Percentiles rank a stretch among this genome's conserved stretches.
phyloP scores from a whole-genome alignment of 179 eudicot genomes.

The Drosera spatulata region DNA sequence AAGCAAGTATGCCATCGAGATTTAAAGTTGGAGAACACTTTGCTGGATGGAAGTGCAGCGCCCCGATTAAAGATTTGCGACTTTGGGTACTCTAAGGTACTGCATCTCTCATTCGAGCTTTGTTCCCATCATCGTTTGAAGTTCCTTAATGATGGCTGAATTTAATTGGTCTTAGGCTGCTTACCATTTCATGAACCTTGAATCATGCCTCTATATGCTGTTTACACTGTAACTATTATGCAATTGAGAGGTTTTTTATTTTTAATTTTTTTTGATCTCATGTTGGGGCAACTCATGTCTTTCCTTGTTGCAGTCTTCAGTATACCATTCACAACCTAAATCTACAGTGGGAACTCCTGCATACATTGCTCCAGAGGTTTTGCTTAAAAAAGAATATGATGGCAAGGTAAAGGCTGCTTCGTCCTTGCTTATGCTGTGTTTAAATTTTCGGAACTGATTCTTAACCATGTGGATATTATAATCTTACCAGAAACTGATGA shows the following conservation, averaged over 20 bases:
- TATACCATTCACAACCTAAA: conserved; percentile 84
- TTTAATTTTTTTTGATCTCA: not conserved
- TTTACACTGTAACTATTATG: not conserved
- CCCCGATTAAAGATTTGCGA: conserved; percentile 90
- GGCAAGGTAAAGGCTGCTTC: conserved; percentile 54
- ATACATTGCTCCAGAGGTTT: conserved; percentile 86
- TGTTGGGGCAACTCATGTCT: conserved; percentile 1
- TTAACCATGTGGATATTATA: too few species aligned
- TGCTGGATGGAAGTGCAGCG: conserved; percentile 88
- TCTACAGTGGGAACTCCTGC: conserved; percentile 96
- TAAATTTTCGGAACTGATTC: too few species aligned
- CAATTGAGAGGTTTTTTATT: not conserved
- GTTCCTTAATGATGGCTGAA: not conserved
- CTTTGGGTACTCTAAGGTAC: conserved; percentile 91
- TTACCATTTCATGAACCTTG: not conserved
- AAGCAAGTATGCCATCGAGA: conserved; percentile 80
- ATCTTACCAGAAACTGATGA: too few species aligned
- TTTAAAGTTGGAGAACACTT: conserved; percentile 32
- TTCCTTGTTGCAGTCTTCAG: conserved; percentile 47
- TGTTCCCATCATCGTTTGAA: not conserved
- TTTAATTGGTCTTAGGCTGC: not conserved
- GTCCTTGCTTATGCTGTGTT: not conserved
- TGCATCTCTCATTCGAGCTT: not conserved
- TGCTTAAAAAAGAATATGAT: conserved; percentile 75
- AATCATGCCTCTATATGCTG: not conserved